Conservation (phyloP, 495 filamentous ascomycete genomes). For the Aspergillus asperescens region DNA sequence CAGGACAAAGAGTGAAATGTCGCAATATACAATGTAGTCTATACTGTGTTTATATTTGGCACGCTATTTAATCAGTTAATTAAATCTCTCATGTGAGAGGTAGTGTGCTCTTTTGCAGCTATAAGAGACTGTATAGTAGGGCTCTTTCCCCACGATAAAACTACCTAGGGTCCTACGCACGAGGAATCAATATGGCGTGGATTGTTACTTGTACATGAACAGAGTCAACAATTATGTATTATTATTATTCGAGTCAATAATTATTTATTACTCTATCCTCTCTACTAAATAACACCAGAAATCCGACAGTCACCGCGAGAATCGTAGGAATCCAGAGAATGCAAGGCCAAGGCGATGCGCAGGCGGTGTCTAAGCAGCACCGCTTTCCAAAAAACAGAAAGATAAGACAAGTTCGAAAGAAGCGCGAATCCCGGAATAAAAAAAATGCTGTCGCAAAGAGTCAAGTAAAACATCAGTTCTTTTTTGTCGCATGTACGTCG, state of each 20-base stretch:
- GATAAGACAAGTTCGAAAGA: constrained; percentile 5
- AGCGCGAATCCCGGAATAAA: constrained; percentile 12
- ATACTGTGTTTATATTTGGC: too few species aligned
- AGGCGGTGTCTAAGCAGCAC: constrained; percentile 7
- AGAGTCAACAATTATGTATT: too few species aligned
- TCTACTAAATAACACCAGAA: constrained; percentile 8
- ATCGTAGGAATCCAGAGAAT: constrained; percentile 9
- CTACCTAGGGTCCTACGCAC: too few species aligned
- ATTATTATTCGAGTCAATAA: neutral
- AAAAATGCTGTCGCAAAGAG: constrained; percentile 10
- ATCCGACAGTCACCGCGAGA: constrained; percentile 3
- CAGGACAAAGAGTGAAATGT: too few species aligned
- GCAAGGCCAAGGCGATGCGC: constrained; percentile 2
- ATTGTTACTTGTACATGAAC: too few species aligned
- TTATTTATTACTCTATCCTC: constrained; percentile 6
- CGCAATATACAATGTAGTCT: neutral
- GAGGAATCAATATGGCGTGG: too few species aligned
- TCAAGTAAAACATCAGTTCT: constrained; percentile 11
- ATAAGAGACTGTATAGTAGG: too few species aligned
- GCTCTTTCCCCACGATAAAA: too few species aligned
- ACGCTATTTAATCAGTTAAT: neutral
- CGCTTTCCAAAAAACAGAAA: constrained; percentile 15
- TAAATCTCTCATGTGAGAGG: too few species aligned
- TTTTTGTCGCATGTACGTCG: constrained; percentile 21
- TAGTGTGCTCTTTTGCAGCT: too few species aligned